Evolutionary conservation across 192 early-diverging fungal species (phyloP), one percentile per base, ranked within the genome.

Genomic region (Coemansia erecta): DNA sequence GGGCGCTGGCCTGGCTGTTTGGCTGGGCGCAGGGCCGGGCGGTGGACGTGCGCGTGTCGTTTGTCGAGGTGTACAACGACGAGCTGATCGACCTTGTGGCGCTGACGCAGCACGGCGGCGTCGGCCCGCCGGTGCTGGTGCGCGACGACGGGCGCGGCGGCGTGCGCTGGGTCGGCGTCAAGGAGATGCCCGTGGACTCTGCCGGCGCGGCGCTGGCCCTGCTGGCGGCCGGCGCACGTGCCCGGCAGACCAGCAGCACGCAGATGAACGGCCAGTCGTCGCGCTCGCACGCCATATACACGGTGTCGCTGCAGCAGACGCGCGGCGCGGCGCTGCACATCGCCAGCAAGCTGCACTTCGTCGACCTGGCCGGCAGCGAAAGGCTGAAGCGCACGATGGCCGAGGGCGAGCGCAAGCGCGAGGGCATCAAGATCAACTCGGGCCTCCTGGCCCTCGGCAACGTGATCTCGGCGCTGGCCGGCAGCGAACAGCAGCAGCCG

Each of bases 301-400:
- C 90, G 0, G 86, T 99, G 7, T 89, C 88, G 5, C 82, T 99
- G 45, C 73, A 82, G 17, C 97, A 99, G 68, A 81, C 90, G 47
- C 82, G 80, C 58, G 79, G 4, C 2, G 4, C 28, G 28, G 28
- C 2, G 8, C 63, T 89, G 14, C 75, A 81, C 4, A 69, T 92
- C 13, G 82, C 81, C 6, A 94, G 92, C 28, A 99, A 98, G 75
- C 93, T 99, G 56, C 92, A 97, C 69, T 99, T 99, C 83, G 97
- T 99, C 13, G 97, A 99, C 81, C 77, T 99, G 73, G 97, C 97
- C 18, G 97, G 97, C 26, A 94, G 92, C 46, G 97, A 99, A 78
- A 73, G 91, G 70, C 78, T 99, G 14, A 98, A 98, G 81, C 85
- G 90, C 35, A 99, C 96, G 11, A 84, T 91, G 21, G 93, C 94